Conservation (phyloP, 75 land plant species). For the Cunninghamia lanceolata region DNA sequence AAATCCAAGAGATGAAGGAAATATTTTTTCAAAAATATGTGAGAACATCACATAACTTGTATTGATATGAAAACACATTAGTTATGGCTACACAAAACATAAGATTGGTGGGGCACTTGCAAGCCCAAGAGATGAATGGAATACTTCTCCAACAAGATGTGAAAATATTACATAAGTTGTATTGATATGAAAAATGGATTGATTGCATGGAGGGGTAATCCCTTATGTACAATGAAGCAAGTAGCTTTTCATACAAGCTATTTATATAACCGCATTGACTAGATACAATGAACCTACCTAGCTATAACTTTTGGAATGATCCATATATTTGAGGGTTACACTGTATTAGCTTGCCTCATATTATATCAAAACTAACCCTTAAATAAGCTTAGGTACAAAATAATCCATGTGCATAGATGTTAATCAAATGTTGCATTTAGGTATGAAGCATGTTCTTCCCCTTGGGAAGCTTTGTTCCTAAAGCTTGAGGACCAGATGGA, state of each 20-base stretch:
- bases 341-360: no score
- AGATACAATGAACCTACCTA: neutral
- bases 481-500: neutral
- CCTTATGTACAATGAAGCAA: neutral
- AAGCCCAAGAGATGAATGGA: neutral
- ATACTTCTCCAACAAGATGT: neutral
- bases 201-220: neutral
- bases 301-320: no score
- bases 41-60: neutral
- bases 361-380: no score
- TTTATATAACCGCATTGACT: neutral
- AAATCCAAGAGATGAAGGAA: slow-evolving; percentile 1
- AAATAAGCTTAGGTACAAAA: no score
- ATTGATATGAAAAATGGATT: neutral
- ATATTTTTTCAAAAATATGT: neutral
- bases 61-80: neutral
- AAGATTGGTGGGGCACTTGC: neutral
- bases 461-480: neutral
- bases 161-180: neutral
- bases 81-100: neutral
- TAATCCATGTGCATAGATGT: no score
- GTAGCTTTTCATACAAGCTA: no score
- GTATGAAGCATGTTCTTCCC: neutral
- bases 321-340: no score
- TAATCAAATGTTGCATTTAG: no score